Evolutionary conservation across 1,139 yeast genomes (phyloP).

Genomic region (Geotrichum bryndzae): DNA sequence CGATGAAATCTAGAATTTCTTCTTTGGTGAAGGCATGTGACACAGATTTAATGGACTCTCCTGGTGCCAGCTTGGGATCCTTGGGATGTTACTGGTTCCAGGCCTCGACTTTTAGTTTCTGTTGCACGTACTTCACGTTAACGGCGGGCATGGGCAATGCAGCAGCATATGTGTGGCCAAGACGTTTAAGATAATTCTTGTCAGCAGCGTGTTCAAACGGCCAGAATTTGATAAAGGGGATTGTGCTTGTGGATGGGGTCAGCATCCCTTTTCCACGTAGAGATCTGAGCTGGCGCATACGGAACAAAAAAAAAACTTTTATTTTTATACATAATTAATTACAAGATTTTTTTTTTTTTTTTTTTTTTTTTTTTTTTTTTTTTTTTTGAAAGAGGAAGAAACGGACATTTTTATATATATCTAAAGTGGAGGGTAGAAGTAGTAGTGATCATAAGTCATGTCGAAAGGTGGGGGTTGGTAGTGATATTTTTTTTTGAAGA

Average conservation of each 20-base stretch:
- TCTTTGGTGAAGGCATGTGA: constrained; percentile 37
- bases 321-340: too few species aligned
- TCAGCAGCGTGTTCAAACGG: constrained; percentile 51
- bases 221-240: constrained; percentile 53
- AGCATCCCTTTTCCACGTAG: constrained; percentile 47
- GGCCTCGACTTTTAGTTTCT: not conserved
- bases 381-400: too few species aligned
- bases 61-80: constrained; percentile 18
- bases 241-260: constrained; percentile 50
- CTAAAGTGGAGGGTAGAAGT: constrained; percentile 33
- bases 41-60: constrained; percentile 23
- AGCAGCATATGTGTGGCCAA: constrained; percentile 31
- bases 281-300: constrained; percentile 39
- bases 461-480: not conserved
- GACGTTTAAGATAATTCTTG: constrained; percentile 40
- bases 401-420: too few species aligned
- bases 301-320: too few species aligned
- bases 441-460: not conserved
- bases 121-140: not conserved
- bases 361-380: too few species aligned
- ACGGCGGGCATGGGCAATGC: constrained; percentile 29
- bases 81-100: constrained; percentile 35
- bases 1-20: constrained; percentile 37
- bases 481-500: not conserved
- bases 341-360: too few species aligned